Conservation (phyloP, 495 filamentous ascomycete genomes). For the Penicillium silybi region DNA sequence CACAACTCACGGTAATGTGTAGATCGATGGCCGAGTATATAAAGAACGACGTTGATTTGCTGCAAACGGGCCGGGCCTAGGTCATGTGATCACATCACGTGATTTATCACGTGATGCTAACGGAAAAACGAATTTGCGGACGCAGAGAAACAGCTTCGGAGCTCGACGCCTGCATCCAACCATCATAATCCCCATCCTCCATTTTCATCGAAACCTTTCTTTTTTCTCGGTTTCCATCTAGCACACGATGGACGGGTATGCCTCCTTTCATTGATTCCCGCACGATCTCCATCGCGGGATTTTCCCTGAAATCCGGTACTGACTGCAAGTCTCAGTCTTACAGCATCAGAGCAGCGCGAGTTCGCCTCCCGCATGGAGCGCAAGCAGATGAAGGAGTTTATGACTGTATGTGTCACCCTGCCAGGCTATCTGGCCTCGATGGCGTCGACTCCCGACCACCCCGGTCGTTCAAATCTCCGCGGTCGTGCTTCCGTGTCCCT, state of each 20-base stretch:
- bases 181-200: conserved; percentile 2
- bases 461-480: not conserved
- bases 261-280: not conserved
- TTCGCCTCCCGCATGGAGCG: conserved; percentile 88
- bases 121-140: conserved; percentile 20
- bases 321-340: conserved; percentile 49
- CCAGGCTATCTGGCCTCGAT: not conserved
- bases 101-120: conserved; percentile 11
- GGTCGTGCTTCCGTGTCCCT: not conserved
- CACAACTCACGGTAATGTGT: too few relatives aligned
- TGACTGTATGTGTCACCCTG: conserved; percentile 62
- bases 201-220: conserved; percentile 2
- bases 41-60: too few relatives aligned
- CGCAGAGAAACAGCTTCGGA: conserved; percentile 34
- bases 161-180: conserved; percentile 24
- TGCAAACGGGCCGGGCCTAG: not conserved
- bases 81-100: conserved; percentile 12
- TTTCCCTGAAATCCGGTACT: not conserved
- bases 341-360: conserved; percentile 79
- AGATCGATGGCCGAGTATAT: not conserved
- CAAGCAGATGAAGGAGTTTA: conserved; percentile 98
- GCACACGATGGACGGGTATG: conserved; percentile 46
- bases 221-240: not conserved
- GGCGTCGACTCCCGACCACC: not conserved
- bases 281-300: not conserved